A percentile compares a stretch with the other conserved stretches of the same genome.
phyloP scores from a whole-genome alignment of 768 basidiomycete genomes.

The Suillus discolor region DNA sequence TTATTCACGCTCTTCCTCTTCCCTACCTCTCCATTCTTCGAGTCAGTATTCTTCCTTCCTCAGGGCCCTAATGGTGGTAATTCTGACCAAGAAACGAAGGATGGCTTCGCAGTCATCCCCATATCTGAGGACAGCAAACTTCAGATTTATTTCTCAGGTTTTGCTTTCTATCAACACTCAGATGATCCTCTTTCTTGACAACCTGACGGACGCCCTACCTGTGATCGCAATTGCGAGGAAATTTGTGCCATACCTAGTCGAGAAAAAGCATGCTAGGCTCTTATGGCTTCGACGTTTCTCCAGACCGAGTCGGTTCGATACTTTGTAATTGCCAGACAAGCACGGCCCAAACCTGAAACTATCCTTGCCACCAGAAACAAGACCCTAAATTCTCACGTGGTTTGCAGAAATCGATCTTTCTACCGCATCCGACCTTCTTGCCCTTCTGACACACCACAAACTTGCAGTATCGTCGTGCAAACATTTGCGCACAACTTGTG shows the following conservation, averaged over 20 bases:
- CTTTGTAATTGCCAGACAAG: conserved; percentile 35
- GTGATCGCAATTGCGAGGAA: conserved; percentile 21
- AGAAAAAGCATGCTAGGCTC: conserved; percentile 21
- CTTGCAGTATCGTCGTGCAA: conserved; percentile 15
- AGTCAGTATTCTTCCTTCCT: conserved; percentile 32
- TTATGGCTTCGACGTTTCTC: conserved; percentile 20
- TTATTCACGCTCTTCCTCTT: conserved; percentile 35
- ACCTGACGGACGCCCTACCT: conserved; percentile 7
- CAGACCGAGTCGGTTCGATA: conserved; percentile 27
- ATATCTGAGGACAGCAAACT: conserved; percentile 24
- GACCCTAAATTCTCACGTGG: conserved; percentile 24
- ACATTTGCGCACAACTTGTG: conserved; percentile 4
- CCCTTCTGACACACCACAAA: conserved; percentile 24
- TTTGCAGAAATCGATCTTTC: conserved; percentile 31
- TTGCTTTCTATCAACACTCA: conserved; percentile 27
- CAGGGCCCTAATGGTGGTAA: conserved; percentile 20
- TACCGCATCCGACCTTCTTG: conserved; percentile 27
- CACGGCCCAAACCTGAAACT: conserved; percentile 23
- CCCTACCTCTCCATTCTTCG: conserved; percentile 37
- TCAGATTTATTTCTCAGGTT: conserved; percentile 29
- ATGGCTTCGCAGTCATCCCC: conserved; percentile 24
- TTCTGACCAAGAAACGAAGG: conserved; percentile 15
- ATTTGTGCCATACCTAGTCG: conserved; percentile 19
- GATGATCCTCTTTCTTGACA: conserved; percentile 21
- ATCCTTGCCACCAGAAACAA: conserved; percentile 29